Evolutionary conservation across 2,329 filamentous ascomycete genomes (phyloP).

Genomic region (Trichoderma guizhouense): DNA sequence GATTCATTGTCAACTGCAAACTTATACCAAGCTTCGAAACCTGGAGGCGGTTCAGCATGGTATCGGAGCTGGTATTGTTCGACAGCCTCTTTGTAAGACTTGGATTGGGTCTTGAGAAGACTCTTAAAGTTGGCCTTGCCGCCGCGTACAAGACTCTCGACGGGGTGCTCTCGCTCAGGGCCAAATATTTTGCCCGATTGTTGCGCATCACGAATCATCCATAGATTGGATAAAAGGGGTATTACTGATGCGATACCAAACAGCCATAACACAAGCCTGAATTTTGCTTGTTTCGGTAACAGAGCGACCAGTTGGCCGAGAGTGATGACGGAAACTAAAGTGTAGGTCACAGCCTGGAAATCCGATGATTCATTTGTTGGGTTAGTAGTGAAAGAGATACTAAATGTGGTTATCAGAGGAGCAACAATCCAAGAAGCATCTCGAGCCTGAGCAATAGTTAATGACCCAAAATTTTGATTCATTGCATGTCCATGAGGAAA

Average conservation of each 20-base stretch:
- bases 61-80: constrained; percentile 43
- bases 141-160: constrained; percentile 31
- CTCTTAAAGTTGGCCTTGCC: constrained; percentile 31
- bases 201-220: constrained; percentile 24
- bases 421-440: constrained; percentile 33
- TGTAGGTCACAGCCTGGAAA: constrained; percentile 25
- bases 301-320: constrained; percentile 32
- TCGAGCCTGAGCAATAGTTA: constrained; percentile 26
- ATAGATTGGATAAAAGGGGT: constrained; percentile 31
- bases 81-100: constrained; percentile 35
- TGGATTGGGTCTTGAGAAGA: constrained; percentile 37
- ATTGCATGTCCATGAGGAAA: neutral
- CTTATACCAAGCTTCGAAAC: constrained; percentile 77
- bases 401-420: constrained; percentile 31
- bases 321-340: constrained; percentile 29
- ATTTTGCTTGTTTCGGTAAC: constrained; percentile 32
- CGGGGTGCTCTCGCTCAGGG: constrained; percentile 30
- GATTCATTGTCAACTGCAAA: constrained; percentile 62
- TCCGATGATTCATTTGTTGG: constrained; percentile 30
- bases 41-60: constrained; percentile 66
- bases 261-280: constrained; percentile 29
- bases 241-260: constrained; percentile 31
- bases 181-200: constrained; percentile 16
- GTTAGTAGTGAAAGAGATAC: constrained; percentile 29
- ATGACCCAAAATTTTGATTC: fast-evolving